Evolutionary conservation across 139 green algal genomes (phyloP), one percentile per base, ranked within the genome.

Genomic region (Eudorina sp.): DNA sequence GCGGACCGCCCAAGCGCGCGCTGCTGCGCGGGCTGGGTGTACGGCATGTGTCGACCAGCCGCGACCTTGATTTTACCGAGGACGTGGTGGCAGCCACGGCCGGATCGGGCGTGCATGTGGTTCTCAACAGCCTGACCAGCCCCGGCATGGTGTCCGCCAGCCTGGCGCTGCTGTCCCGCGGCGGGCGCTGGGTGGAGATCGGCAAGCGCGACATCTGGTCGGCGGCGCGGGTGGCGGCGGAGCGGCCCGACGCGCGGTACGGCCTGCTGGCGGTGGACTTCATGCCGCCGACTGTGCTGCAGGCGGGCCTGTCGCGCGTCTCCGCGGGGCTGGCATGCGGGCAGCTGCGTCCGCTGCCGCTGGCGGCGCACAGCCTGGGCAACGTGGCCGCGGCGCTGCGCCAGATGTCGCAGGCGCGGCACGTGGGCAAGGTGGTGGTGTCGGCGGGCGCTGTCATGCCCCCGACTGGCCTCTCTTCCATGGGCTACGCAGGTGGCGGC

Each of bases 131-230:
- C 48, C 90, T 98, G 91, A 98, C 96, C 58, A 96, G 91, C 78
- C 91, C 94, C 23, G 96, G 96, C 82, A 95, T 97, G 93, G 94
- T 96, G 53, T 83, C 69, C 4, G 90, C 90, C 16, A 94, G 92
- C 9, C 76, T 97, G 51, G 88, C 95, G 8, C n/a, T 77, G 18
- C 68, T 98, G 53, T 64, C 36, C 25, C 43, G 14, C 2, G 95
- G 94, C 55, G 96, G 94, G 1, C 73, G 85, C 0, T 93, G 98
- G 84, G 93, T 97, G 43, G 96, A 98, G 91, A 98, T 98, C 87
- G 94, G 93, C 86, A 98, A 98, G 94, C 92, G 96, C 51, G 96
- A 97, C 92, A 96, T 98, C 43, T 98, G 93, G 94, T 94, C 88
- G 46, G 69, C 89, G 0, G 85, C 81, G 1, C 90, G 94, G 29